Evolutionary conservation across 139 green algal genomes (phyloP).

Genomic region (Tetratostichococcus sp.): DNA sequence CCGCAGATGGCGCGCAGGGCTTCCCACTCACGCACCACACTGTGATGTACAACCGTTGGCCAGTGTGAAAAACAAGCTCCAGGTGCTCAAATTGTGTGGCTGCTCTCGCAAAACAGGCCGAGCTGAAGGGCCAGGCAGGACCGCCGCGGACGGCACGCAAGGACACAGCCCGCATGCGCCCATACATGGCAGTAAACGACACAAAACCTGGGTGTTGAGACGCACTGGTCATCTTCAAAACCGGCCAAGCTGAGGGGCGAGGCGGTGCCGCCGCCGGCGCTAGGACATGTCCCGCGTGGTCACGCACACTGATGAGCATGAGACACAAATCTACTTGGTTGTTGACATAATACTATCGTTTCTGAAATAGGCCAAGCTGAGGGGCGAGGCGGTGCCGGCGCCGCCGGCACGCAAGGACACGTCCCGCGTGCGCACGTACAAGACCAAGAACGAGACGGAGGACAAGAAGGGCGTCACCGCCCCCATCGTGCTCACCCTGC

Average conservation of each 20-base stretch:
- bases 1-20: slow-evolving; percentile 2
- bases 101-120: too few species aligned
- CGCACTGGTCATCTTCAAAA: too few species aligned
- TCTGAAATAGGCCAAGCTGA: not conserved
- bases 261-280: slow-evolving; percentile 2
- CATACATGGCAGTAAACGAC: too few species aligned
- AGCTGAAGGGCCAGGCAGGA: slow-evolving; percentile 70
- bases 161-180: too few species aligned
- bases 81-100: too few species aligned
- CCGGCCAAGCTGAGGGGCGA: not conserved
- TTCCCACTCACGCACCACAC: too few species aligned
- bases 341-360: not conserved
- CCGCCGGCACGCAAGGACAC: slow-evolving; percentile 13
- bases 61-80: too few species aligned
- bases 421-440: slow-evolving; percentile 70
- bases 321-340: too few species aligned
- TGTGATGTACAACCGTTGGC: too few species aligned
- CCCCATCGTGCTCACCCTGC: slow-evolving; percentile 84
- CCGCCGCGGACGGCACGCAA: slow-evolving; percentile 3
- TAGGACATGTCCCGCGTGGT: too few species aligned
- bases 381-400: slow-evolving; percentile 32
- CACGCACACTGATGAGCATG: too few species aligned
- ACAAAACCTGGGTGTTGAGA: too few species aligned
- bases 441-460: slow-evolving; percentile 86
- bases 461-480: slow-evolving; percentile 69